These are phyloP conservation scores for Eremomyces bilateralis DNA, from an alignment of 495 filamentous ascomycete genomes.

Conservation along the genomic window DNA sequence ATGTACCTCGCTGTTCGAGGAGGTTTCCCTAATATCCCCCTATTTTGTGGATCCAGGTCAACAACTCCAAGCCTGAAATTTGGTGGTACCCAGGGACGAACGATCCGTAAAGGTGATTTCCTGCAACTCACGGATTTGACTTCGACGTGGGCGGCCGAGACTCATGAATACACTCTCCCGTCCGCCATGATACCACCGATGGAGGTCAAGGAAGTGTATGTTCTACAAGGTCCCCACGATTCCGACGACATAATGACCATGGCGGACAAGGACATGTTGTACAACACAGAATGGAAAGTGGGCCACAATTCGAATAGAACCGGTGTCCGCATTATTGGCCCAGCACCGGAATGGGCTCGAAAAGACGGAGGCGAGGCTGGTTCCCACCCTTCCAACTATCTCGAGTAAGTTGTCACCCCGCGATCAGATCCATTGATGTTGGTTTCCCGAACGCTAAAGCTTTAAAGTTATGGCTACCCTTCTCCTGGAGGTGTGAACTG, in stretches of 20 bases:
- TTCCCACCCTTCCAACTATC: conserved; percentile 33
- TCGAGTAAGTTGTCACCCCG: conserved; percentile 37
- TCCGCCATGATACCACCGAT: conserved; percentile 23
- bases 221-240: conserved; percentile 36
- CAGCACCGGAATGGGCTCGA: conserved; percentile 32
- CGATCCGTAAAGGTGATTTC: conserved; percentile 29
- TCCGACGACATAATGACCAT: conserved; percentile 26
- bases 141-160: conserved; percentile 7
- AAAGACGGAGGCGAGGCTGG: conserved; percentile 37
- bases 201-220: conserved; percentile 24
- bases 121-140: conserved; percentile 20
- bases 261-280: conserved; percentile 33
- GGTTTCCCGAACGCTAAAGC: conserved; percentile 5
- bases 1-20: conserved; percentile 36
- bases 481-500: conserved; percentile 30
- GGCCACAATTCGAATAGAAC: conserved; percentile 36
- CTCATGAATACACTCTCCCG: conserved; percentile 18
- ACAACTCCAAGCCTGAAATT: conserved; percentile 31
- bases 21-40: conserved; percentile 31
- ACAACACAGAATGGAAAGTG: conserved; percentile 31
- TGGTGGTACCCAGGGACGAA: conserved; percentile 37
- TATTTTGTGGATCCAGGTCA: conserved; percentile 36
- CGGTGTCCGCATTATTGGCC: conserved; percentile 34
- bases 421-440: background rate
- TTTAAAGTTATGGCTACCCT: conserved; percentile 21